Evolutionary conservation across 1,139 yeast genomes (phyloP), one percentile per base, ranked within the genome.

Genomic region (Hansenula lynferdii): DNA sequence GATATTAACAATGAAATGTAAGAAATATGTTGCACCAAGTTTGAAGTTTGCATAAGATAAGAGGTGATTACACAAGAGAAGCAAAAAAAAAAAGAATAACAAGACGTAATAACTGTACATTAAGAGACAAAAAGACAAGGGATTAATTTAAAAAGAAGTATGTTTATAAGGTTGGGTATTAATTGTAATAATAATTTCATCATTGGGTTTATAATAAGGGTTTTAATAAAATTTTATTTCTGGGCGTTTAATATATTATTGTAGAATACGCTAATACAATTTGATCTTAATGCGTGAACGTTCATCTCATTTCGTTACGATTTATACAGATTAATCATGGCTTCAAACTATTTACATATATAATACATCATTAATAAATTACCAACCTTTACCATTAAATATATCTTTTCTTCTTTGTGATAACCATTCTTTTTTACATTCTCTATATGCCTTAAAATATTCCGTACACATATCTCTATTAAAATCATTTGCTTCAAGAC

Each of bases 401-500:
- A 62, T 54, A 43, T 67, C 69, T 20, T 47, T 46, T 40, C 64
- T 61, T 47, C 74, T 60, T 34, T 64, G 58, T 21, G 55, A 52
- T 35, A 66, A 57, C 81, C 96, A 90, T 53, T 84, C 95, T 56
- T 80, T 80, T 54, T 84, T 81, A 62, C 98, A 92, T 56, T 92
- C 97, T 45, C 89, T 72, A 57, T 90, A 92, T 0, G 97, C 96
- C 51, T 83, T 89, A 57, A 90, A 92, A 56, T 86, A 90, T 46
- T 85, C 95, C 47, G 73, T 76, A 59, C 98, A 92, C 43, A 77
- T 77, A 21, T 76, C 73, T 47, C 81, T 76, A 47, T 86, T 92
- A 53, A 82, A 90, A 54, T 84, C 76, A 54, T 87, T 76, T 44
- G 81, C 62, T 45, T 79, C 86, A 57, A 92, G 67, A 53, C 98